phyloP scores from a whole-genome alignment of 371 early-diverging fungal genomes.

The Mucor saturninus region DNA sequence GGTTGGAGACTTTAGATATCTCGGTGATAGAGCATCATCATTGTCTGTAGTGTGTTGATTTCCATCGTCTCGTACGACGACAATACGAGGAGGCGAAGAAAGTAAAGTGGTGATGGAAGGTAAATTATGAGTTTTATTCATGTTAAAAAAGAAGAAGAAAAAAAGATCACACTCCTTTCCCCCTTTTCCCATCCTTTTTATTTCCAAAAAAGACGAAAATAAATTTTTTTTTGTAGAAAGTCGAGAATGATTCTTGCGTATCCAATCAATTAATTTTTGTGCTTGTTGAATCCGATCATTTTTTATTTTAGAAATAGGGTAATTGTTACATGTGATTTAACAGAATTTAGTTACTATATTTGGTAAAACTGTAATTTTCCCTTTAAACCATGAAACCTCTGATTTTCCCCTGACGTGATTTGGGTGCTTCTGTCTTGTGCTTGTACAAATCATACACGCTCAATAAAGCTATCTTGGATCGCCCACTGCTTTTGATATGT shows the following conservation, averaged over 20 bases:
- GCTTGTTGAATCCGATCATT: slow-evolving; percentile 36
- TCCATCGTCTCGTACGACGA: slow-evolving; percentile 1
- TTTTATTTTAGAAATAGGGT: too few species aligned
- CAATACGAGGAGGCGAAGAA: slow-evolving; percentile 24
- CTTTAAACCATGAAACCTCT: slow-evolving; percentile 26
- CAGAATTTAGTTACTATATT: not conserved
- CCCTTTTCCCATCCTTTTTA: slow-evolving; percentile 10
- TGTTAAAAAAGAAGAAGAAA: slow-evolving; percentile 19
- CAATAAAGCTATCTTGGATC: slow-evolving; percentile 32
- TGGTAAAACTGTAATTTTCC: not conserved
- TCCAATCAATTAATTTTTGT: slow-evolving; percentile 32
- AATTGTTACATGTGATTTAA: not conserved
- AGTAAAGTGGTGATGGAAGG: slow-evolving; percentile 39
- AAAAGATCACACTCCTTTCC: slow-evolving; percentile 10
- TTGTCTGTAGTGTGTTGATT: not conserved
- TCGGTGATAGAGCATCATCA: slow-evolving; percentile 6
- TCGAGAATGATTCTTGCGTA: slow-evolving; percentile 24
- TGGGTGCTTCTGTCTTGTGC: not conserved
- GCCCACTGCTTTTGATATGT: slow-evolving; percentile 20
- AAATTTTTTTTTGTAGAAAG: slow-evolving; percentile 25
- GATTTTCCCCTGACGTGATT: slow-evolving; percentile 17
- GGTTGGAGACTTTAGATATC: slow-evolving; percentile 18
- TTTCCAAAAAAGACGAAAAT: slow-evolving; percentile 26
- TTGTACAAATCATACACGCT: slow-evolving; percentile 30
- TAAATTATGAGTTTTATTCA: slow-evolving; percentile 30